Evolutionary conservation across 163 green algal species (phyloP), one percentile per base, ranked within the genome.

Genomic region (Volvox carteri): DNA sequence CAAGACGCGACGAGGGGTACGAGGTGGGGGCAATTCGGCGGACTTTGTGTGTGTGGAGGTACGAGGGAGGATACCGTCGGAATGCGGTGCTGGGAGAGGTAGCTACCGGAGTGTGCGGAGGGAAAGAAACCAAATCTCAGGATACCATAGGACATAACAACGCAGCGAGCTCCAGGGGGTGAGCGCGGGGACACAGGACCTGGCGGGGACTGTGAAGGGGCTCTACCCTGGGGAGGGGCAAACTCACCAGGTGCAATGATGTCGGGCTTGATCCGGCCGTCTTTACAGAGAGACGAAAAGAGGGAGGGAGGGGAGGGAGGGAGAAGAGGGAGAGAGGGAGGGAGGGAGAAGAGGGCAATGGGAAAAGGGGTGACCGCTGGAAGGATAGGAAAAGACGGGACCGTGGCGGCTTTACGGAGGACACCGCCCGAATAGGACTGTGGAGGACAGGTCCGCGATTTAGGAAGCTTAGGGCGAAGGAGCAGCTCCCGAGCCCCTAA

Each of bases 231-330:
- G 19, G 25, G 54, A 30, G 54, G 54, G 25, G 54, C 54, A 12
- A 23, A 72, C 35, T 33, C 41, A 56, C 70, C 70, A 8, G 70
- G 70, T 56, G 70, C 70, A 37, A 78, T 78, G 39, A 78, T 56
- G 39, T 78, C 70, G 0, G 70, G 70, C 70, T 78, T 78, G 70
- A 78, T 78, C 5, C 70, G 70, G 1, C 70, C 70, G 41, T 78
- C 70, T 78, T 37, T 9, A 35, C 5, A 48, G 65, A 30, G 7
- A 65, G 25, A 58, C 50, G 50, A 25, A 25, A 37, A 37, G 58
- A 7, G 58, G 23, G 58, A 19, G 62, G n/a, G 28, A 33, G 62
- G 8, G 28, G 62, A 65, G 54, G 54, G 54, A 65, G 54, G 8
- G 54, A 4, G 54, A 12, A 23, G 7, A 12, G 25, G 8, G 3